Evolutionary conservation across 139 green algal species (phyloP), one percentile per base, ranked within the genome.

Genomic region (Medakamo hakoo): DNA sequence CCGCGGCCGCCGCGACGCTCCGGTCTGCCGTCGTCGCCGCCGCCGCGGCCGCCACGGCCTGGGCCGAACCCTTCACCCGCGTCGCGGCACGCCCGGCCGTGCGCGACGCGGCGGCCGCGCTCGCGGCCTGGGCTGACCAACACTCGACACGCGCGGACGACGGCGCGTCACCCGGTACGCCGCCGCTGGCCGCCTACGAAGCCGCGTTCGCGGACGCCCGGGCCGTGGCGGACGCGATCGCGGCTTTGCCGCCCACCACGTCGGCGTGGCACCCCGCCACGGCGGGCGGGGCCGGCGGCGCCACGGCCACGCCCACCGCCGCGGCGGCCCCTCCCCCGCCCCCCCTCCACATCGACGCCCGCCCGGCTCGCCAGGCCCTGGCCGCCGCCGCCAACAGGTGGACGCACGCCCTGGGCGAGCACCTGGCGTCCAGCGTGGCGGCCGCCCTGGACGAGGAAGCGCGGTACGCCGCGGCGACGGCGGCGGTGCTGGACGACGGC

Each of bases 151-250:
- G 14, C n/a, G 30, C 16, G 2, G 29, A 4, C 31, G 32, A 14
- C 28, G 22, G 60, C 31, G 22, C 30, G 3, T 24, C 60, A 27
- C 49, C 29, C 16, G 4, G 4, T 21, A 18, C 21, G 4, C 66
- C 30, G 19, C 3, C 59, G 3, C 27, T 63, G 55, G 29, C 59
- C 1, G 30, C 24, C 2, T 66, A 67, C 62, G 60, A 60, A 4
- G 55, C 26, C 27, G 67, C 63, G 30, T 52, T 64, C 19, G 27
- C 20, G 14, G 30, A 55, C 1, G 62, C 62, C 60, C 58, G 32
- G 55, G 30, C 31, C 5, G 55, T 66, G 24, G 59, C 66, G n/a
- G 55, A 63, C 2, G 67, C 58, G 4, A 30, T 67, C 49, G 52
- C 67, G 30, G 55, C 67, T 3, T 31, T 67, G 30, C 27, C 67